Percentiles rank a stretch among this genome's conserved stretches.
Evolutionary conservation across 106 monocot genomes (phyloP).

Genomic region (Vanilla planifolia): DNA sequence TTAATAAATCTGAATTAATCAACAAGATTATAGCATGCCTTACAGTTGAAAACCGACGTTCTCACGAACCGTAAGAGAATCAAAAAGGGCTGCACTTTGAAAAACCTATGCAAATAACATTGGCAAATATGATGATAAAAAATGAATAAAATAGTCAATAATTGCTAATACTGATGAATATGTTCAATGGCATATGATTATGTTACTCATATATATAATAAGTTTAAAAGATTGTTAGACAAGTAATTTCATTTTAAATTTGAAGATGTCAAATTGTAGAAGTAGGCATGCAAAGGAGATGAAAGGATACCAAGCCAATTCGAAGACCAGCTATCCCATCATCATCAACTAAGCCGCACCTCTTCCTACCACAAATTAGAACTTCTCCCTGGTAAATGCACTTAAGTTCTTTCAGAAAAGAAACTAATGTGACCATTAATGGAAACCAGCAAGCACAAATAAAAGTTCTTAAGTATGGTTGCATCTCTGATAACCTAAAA

Average conservation of each 20-base stretch:
- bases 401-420: background rate
- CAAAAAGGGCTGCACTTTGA: slow-evolving; percentile 98
- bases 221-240: too few species aligned
- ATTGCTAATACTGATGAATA: too few species aligned
- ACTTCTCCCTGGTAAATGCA: slow-evolving; percentile 73
- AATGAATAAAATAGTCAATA: background rate
- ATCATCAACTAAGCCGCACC: slow-evolving; percentile 86
- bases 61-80: slow-evolving; percentile 97
- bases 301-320: slow-evolving; percentile 77
- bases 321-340: slow-evolving; percentile 83
- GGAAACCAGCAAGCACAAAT: background rate
- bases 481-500: background rate
- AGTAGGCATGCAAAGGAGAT: background rate
- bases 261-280: background rate
- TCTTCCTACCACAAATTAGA: slow-evolving; percentile 64
- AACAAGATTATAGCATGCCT: slow-evolving; percentile 21
- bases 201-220: too few species aligned
- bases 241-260: too few species aligned
- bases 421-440: background rate
- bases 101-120: slow-evolving; percentile 58
- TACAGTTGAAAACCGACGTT: slow-evolving; percentile 98
- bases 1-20: slow-evolving; percentile 4
- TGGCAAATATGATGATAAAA: too few species aligned
- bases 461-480: background rate
- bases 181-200: too few species aligned